Percentiles rank a stretch among this genome's conserved stretches.
These are phyloP conservation scores for Brassica incana DNA, from an alignment of 345 rosid genomes.

Conservation along the genomic window DNA sequence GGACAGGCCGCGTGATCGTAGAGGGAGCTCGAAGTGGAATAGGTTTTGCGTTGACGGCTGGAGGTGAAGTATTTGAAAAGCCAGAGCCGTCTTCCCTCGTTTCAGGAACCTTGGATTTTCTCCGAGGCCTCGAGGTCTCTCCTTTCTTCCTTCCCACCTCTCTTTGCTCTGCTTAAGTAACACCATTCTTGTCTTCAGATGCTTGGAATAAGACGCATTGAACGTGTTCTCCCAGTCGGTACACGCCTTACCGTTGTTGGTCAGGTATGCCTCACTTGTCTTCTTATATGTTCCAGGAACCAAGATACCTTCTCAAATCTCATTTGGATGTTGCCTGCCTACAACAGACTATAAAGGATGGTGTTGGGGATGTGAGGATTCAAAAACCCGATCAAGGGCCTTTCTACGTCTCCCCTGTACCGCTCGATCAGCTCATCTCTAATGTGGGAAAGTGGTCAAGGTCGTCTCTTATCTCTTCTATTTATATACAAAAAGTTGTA, in stretches of 20 bases:
- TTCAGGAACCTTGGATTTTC: conserved; percentile 65
- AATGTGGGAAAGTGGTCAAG: conserved; percentile 84
- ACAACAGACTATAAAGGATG: conserved; percentile 76
- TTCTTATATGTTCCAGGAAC: background rate
- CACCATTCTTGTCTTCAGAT: conserved; percentile 49
- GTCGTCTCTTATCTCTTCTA: conserved; percentile 36
- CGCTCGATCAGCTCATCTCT: conserved; percentile 70
- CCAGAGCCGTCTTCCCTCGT: conserved; percentile 61
- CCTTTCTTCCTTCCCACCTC: background rate
- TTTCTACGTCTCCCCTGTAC: conserved; percentile 66
- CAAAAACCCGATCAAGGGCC: conserved; percentile 84
- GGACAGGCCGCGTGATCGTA: conserved; percentile 64
- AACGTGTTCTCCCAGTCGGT: conserved; percentile 78
- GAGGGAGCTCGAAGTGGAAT: conserved; percentile 71
- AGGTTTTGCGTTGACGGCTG: conserved; percentile 64
- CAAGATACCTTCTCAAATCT: background rate
- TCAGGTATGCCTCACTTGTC: conserved; percentile 52
- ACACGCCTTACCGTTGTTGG: conserved; percentile 74
- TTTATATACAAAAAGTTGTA: background rate
- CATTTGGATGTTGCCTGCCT: conserved; percentile 22
- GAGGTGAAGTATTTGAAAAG: conserved; percentile 86
- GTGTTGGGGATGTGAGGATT: conserved; percentile 63
- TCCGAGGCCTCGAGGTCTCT: conserved; percentile 76
- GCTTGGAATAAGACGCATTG: conserved; percentile 86
- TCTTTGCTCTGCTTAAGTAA: background rate